Percentiles rank a stretch among this genome's conserved stretches.
These are phyloP conservation scores for Pezicula rhizophila DNA, from an alignment of 2,329 filamentous ascomycete species.

Conservation along the genomic window DNA sequence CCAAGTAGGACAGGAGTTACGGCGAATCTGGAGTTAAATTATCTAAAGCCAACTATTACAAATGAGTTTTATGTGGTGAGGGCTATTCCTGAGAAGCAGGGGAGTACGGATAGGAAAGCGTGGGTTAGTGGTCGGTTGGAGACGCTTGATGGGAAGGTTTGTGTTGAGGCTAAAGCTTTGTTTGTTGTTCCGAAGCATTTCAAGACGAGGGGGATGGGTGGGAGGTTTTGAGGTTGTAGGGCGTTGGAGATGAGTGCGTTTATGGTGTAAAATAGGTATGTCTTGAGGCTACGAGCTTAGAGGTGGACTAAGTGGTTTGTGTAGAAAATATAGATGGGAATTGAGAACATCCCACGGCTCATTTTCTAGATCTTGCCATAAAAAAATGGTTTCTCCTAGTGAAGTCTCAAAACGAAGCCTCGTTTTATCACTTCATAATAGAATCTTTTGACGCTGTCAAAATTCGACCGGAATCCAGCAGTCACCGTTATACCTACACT, in stretches of 20 bases:
- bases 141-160: conserved; percentile 47
- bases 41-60: conserved; percentile 53
- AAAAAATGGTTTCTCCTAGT: no score
- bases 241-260: not conserved
- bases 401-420: no score
- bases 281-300: no score
- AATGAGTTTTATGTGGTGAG: conserved; percentile 59
- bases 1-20: conserved; percentile 46
- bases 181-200: conserved; percentile 51
- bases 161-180: conserved; percentile 51
- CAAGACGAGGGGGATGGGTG: conserved; percentile 9
- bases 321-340: no score
- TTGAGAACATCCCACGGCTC: no score
- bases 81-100: conserved; percentile 36
- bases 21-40: conserved; percentile 53
- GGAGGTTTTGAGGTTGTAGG: conserved; percentile 5
- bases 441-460: no score
- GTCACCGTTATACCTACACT: no score
- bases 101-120: conserved; percentile 40
- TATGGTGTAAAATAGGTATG: no score
- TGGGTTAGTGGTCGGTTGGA: conserved; percentile 51
- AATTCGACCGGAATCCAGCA: no score
- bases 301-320: no score
- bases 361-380: no score
- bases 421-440: no score